A percentile compares a stretch with the other conserved stretches of the same genome.
Evolutionary conservation across 2,329 filamentous ascomycete species (phyloP).

Genomic region (Thielaviopsis musarum): DNA sequence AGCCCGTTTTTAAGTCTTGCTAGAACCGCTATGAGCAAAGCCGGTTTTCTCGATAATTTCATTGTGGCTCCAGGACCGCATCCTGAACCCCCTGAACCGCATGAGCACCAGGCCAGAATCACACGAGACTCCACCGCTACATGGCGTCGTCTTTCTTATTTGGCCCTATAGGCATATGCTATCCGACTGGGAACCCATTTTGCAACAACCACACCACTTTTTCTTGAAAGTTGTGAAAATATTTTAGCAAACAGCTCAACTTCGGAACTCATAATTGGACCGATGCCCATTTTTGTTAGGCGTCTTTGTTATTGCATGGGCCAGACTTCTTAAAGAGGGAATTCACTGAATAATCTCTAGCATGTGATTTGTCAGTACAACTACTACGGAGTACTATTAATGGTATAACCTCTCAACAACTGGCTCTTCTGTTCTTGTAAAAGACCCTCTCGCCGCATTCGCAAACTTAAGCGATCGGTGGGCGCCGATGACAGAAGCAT

Average conservation of each 20-base stretch:
- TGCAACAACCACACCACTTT: conserved; percentile 4
- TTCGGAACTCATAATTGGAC: neutral
- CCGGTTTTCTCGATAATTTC: neutral
- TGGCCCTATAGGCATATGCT: neutral
- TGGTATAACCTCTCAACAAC: neutral
- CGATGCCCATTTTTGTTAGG: neutral
- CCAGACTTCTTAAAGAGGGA: neutral
- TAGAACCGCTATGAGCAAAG: neutral
- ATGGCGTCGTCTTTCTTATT: neutral
- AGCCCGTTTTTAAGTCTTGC: neutral
- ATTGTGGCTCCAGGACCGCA: neutral
- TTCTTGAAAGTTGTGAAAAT: neutral
- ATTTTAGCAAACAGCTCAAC: neutral
- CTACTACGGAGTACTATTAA: too few species aligned
- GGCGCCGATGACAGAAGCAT: neutral
- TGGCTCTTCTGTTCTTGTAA: neutral
- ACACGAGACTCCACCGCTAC: conserved; percentile 6
- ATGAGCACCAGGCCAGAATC: conserved; percentile 8
- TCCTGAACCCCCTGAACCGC: neutral
- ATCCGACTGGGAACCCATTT: neutral
- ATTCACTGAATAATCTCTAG: neutral
- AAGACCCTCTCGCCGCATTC: neutral
- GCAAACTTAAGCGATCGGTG: neutral
- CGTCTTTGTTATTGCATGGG: neutral
- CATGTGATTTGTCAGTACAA: neutral